These are phyloP conservation scores for Pseudocercospora cruenta DNA, from an alignment of 2,329 filamentous ascomycete genomes.

Conservation along the genomic window DNA sequence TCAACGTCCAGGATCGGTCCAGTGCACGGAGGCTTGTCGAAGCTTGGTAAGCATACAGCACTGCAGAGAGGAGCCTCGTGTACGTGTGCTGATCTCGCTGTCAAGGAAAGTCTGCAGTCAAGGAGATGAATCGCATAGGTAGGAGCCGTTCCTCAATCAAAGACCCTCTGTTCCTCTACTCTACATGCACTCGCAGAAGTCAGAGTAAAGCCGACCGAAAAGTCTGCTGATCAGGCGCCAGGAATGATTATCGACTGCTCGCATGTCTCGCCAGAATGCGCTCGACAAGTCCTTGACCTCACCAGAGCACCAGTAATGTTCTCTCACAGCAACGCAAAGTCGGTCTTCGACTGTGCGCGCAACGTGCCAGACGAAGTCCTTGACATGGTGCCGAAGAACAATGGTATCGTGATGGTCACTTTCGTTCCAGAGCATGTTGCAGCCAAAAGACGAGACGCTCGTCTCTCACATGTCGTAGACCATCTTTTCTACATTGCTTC, in stretches of 20 bases:
- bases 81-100: no score
- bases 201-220: background rate
- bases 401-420: constrained; percentile 47
- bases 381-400: constrained; percentile 40
- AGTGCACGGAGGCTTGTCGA: constrained; percentile 25
- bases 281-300: constrained; percentile 29
- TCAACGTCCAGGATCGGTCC: constrained; percentile 22
- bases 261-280: constrained; percentile 24
- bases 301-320: constrained; percentile 29
- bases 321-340: constrained; percentile 30
- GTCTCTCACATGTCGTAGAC: constrained; percentile 44
- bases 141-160: constrained; percentile 25
- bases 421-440: constrained; percentile 45
- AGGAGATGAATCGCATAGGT: constrained; percentile 46
- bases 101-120: constrained; percentile 28
- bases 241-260: constrained; percentile 28
- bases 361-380: constrained; percentile 50
- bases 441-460: constrained; percentile 36
- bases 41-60: constrained; percentile 28
- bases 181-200: no score
- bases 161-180: no score
- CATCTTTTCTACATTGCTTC: constrained; percentile 31
- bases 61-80: no score
- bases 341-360: constrained; percentile 38
- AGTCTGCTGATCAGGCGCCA: constrained; percentile 12